These are phyloP conservation scores for Trametes maxima DNA, from an alignment of 768 basidiomycete genomes.

Conservation along the genomic window DNA sequence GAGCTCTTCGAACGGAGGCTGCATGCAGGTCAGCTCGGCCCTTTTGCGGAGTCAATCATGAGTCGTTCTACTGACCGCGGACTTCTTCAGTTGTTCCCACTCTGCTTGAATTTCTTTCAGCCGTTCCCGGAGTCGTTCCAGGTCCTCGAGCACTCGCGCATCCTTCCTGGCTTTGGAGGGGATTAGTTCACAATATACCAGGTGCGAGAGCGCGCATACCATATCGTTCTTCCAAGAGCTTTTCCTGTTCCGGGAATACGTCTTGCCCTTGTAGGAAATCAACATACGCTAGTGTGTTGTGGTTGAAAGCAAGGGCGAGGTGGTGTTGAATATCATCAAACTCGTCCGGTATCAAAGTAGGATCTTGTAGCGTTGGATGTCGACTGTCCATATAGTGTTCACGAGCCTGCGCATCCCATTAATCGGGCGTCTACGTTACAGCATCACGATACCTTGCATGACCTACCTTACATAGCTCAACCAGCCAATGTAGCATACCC, in stretches of 20 bases:
- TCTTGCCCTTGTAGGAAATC: slow-evolving; percentile 70
- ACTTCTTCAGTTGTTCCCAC: slow-evolving; percentile 57
- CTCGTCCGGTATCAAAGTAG: slow-evolving; percentile 65
- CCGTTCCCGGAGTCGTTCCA: slow-evolving; percentile 57
- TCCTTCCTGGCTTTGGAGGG: slow-evolving; percentile 62
- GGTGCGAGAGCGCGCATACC: slow-evolving; percentile 44
- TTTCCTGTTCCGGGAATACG: slow-evolving; percentile 69
- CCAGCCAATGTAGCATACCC: slow-evolving; percentile 92
- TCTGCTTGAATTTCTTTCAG: slow-evolving; percentile 53
- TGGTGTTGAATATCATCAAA: slow-evolving; percentile 77
- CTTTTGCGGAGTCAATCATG: too few relatives aligned
- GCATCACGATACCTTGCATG: too few relatives aligned
- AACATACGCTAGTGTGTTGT: slow-evolving; percentile 67
- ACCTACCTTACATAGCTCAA: slow-evolving; percentile 78
- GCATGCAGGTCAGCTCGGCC: neutral
- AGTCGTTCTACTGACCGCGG: slow-evolving; percentile 48
- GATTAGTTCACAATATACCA: slow-evolving; percentile 10
- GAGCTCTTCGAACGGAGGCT: slow-evolving; percentile 61
- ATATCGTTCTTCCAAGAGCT: slow-evolving; percentile 73
- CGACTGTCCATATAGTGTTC: slow-evolving; percentile 58
- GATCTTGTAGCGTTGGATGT: slow-evolving; percentile 68
- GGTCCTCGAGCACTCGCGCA: slow-evolving; percentile 61
- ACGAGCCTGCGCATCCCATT: slow-evolving; percentile 28
- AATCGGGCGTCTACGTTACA: neutral
- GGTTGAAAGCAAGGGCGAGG: slow-evolving; percentile 75